Conservation (phyloP, 2,329 filamentous ascomycete genomes). For the Colletotrichum scovillei region DNA sequence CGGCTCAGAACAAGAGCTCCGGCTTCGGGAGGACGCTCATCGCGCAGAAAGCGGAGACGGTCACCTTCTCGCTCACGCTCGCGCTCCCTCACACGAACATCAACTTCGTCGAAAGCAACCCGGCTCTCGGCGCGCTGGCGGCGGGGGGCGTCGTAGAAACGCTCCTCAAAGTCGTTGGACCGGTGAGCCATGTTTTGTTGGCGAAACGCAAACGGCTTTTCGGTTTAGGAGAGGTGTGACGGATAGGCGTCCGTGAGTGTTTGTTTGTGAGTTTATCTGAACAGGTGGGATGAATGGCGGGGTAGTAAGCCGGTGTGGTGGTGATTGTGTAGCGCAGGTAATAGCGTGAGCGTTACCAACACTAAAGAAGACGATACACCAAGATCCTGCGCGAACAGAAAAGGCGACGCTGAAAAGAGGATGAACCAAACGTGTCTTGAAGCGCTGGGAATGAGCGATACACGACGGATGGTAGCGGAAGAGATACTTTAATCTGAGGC, state of each 20-base stretch:
- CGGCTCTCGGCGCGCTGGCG: constrained; percentile 36
- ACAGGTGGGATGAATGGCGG: constrained; percentile 33
- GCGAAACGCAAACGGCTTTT: constrained; percentile 7
- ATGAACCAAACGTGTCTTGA: constrained; percentile 14
- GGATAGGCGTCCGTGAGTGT: constrained; percentile 1
- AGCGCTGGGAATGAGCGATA: constrained; percentile 3
- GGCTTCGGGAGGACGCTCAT: constrained; percentile 59
- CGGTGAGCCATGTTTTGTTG: constrained; percentile 27
- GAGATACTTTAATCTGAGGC: constrained; percentile 22
- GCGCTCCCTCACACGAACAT: constrained; percentile 55
- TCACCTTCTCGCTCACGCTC: constrained; percentile 52
- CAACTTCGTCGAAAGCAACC: constrained; percentile 45
- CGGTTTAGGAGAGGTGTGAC: constrained; percentile 8
- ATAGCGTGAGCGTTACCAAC: constrained; percentile 26
- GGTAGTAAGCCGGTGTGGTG: constrained; percentile 27
- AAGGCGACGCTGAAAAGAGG: constrained; percentile 37
- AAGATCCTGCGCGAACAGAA: constrained; percentile 12
- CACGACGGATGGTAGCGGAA: constrained; percentile 1
- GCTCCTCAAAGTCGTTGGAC: constrained; percentile 36
- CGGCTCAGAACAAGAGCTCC: constrained; percentile 66
- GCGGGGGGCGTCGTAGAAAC: constrained; percentile 47
- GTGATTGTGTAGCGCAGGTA: constrained; percentile 19
- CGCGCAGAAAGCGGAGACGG: constrained; percentile 59
- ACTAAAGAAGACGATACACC: constrained; percentile 11
- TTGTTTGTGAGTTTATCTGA: constrained; percentile 19